phyloP scores from a whole-genome alignment of 805 yeast species.

The Saccharomycopsis capsularis region DNA sequence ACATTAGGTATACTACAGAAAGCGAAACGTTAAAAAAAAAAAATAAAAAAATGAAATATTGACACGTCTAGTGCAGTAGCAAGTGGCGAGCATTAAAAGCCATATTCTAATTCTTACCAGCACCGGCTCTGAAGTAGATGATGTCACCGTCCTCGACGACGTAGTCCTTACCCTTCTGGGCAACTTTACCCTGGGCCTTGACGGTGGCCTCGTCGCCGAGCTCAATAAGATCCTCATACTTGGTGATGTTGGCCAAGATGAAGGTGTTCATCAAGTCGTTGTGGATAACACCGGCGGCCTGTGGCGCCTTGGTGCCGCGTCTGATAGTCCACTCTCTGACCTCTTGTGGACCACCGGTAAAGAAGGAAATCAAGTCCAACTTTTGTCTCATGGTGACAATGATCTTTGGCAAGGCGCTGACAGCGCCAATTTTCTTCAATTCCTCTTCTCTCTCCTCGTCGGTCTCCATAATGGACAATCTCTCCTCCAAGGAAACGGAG shows the following conservation, averaged over 20 bases:
- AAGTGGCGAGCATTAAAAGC: too few species aligned
- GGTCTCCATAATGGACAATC: slow-evolving; percentile 77
- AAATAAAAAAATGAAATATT: too few species aligned
- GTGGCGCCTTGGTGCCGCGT: slow-evolving; percentile 90
- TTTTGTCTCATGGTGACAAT: slow-evolving; percentile 82
- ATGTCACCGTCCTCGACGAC: slow-evolving; percentile 94
- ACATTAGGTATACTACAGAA: too few species aligned
- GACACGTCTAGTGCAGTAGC: too few species aligned
- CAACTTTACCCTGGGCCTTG: slow-evolving; percentile 81
- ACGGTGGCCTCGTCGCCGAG: slow-evolving; percentile 74
- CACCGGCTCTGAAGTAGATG: slow-evolving; percentile 88
- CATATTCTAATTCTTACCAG: slow-evolving; percentile 78
- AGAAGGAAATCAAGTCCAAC: slow-evolving; percentile 82
- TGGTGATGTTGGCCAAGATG: slow-evolving; percentile 88
- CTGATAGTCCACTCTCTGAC: slow-evolving; percentile 98
- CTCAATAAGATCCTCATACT: slow-evolving; percentile 72
- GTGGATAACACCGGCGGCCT: slow-evolving; percentile 97
- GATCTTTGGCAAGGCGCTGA: slow-evolving; percentile 79
- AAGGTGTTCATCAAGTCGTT: slow-evolving; percentile 92
- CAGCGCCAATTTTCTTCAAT: slow-evolving; percentile 64
- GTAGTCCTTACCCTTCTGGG: slow-evolving; percentile 90
- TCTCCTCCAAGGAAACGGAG: slow-evolving; percentile 88
- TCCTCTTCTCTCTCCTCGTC: slow-evolving; percentile 77
- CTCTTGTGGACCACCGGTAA: slow-evolving; percentile 94
- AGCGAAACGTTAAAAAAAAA: too few species aligned